Evolutionary conservation across 148 eudicot genomes (phyloP).

Genomic region (Euryodendron excelsum): DNA sequence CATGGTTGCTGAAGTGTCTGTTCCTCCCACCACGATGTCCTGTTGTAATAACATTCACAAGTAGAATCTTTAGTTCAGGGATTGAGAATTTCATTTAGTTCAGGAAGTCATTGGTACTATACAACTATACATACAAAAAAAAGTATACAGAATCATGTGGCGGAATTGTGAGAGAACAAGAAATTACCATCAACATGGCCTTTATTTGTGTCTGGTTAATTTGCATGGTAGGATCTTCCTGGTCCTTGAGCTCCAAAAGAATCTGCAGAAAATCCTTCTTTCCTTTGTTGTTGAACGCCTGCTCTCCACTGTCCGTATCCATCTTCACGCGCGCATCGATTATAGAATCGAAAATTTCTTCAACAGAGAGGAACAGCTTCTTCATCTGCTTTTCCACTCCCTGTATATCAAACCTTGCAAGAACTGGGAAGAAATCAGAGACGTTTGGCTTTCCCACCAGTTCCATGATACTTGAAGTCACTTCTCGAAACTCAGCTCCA

Average conservation of each 20-base stretch:
- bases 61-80: background rate
- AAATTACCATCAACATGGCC: slow-evolving; percentile 38
- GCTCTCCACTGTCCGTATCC: background rate
- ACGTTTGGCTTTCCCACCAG: slow-evolving; percentile 37
- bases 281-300: background rate
- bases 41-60: background rate
- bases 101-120: too few species aligned
- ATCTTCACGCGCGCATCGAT: slow-evolving; percentile 3
- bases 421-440: slow-evolving; percentile 39
- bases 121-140: background rate
- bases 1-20: slow-evolving; percentile 32
- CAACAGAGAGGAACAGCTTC: slow-evolving; percentile 7
- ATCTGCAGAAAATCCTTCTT: slow-evolving; percentile 36
- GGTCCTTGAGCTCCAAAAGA: slow-evolving; percentile 28
- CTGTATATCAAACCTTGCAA: slow-evolving; percentile 39
- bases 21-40: slow-evolving; percentile 37
- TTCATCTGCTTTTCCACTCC: slow-evolving; percentile 28
- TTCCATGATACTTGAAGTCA: background rate
- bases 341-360: slow-evolving; percentile 24
- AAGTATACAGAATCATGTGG: background rate
- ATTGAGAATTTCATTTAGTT: too few species aligned
- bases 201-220: slow-evolving; percentile 34
- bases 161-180: background rate
- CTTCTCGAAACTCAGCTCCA: slow-evolving; percentile 25
- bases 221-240: slow-evolving; percentile 18